Percentiles rank a stretch among this genome's conserved stretches.
Conservation (phyloP, 2,329 filamentous ascomycete genomes). For the Macroventuria anomochaeta region DNA sequence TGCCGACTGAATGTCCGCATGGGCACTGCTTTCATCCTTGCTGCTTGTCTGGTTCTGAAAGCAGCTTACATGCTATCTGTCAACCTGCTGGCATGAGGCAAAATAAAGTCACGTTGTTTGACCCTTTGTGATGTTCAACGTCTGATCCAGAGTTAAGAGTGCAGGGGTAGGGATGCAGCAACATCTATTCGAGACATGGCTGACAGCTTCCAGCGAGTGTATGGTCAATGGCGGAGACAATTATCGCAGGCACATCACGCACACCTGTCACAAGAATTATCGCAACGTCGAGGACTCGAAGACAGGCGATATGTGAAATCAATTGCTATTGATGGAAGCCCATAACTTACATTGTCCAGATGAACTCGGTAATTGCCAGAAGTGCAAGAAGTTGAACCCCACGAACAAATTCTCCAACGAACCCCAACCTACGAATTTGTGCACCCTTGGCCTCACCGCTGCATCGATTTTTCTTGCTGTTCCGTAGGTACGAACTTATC, state of each 20-base stretch:
- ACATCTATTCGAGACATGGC: not conserved
- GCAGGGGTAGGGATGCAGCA: slow-evolving; percentile 21
- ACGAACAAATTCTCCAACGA: slow-evolving; percentile 28
- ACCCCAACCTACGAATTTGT: slow-evolving; percentile 37
- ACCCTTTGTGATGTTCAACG: slow-evolving; percentile 43
- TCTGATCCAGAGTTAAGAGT: slow-evolving; percentile 36
- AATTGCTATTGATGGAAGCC: no score
- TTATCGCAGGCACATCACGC: slow-evolving; percentile 29
- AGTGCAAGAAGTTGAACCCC: slow-evolving; percentile 37
- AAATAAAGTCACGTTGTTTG: slow-evolving; percentile 38
- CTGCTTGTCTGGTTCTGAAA: slow-evolving; percentile 32
- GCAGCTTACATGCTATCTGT: slow-evolving; percentile 41
- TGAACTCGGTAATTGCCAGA: slow-evolving; percentile 44
- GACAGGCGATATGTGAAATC: slow-evolving; percentile 22
- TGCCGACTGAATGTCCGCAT: slow-evolving; percentile 43
- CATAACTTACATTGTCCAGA: no score
- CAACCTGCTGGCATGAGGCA: slow-evolving; percentile 31
- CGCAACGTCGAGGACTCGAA: slow-evolving; percentile 26
- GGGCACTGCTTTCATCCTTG: slow-evolving; percentile 39
- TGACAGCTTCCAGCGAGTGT: slow-evolving; percentile 29
- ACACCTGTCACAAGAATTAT: slow-evolving; percentile 44
- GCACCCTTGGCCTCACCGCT: slow-evolving; percentile 26
- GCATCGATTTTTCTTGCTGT: slow-evolving; percentile 31
- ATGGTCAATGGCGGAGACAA: slow-evolving; percentile 42
- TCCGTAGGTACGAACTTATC: slow-evolving; percentile 4